Base-by-base conservation (phyloP, 78 protist species). In the Monosiga brevicollis region DNA sequence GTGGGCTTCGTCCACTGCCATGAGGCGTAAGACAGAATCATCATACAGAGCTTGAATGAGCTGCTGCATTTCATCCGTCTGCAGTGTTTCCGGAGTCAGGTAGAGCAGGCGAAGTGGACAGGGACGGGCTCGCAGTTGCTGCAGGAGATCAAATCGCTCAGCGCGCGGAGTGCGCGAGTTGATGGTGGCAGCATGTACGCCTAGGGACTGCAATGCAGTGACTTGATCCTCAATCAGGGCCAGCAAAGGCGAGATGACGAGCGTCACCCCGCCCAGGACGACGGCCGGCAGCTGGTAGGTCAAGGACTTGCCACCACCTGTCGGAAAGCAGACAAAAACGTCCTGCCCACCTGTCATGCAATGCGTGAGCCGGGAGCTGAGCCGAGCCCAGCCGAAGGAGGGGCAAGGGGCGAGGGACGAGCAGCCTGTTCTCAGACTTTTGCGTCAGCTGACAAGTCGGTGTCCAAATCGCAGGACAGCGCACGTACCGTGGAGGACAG, bases 281-380 rank as follows among this genome's bases (percentile, higher is more conserved):
- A 95, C 70, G 20, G 97, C 93, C 6, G 97, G 96, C 3, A 93
- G 90, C 86, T 90, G 94, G 84, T 91, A 99, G 87, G 95, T 87
- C 22, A 99, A 91, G 34, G 90, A 77, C 89, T 99, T 99, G 49
- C 99, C 99, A 9, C 98, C 99, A 32, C 99, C 99, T 15, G 99
- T 98, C 42, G 99, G 99, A 94, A 98, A 88, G 74, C 95, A 73
- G 35, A 97, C 97, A 72, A 98, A 93, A 35, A 73, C 72, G 78
- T 98, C 98, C 23, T 79, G 35, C 0, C 88, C 62, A 29, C 87
- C 37, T 91, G 95, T 77, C 11, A 89, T 54, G 1, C 96, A 94
- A 79, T 95, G n/a, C n/a, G n/a, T n/a, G n/a, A n/a, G n/a, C n/a
- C n/a, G n/a, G n/a, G n/a, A n/a, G n/a, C n/a, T n/a, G n/a, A n/a